Conservation (phyloP, 495 filamentous ascomycete species). For the Neurospora discreta region DNA sequence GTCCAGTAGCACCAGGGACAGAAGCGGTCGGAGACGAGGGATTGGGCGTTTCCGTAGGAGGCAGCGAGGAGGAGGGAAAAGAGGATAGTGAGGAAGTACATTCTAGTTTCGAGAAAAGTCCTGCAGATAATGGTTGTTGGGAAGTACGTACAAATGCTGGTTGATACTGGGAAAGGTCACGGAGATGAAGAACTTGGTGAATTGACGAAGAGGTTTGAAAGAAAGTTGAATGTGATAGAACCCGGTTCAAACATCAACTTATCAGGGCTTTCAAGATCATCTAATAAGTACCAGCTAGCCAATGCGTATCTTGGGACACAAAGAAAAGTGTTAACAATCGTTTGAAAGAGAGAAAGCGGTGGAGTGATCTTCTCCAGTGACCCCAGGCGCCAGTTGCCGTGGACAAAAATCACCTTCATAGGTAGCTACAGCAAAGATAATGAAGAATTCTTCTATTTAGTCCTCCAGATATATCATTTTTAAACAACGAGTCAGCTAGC, state of each 20-base stretch:
- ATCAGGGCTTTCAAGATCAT: too few species aligned
- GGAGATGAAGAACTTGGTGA: neutral
- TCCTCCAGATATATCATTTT: neutral
- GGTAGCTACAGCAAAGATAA: neutral
- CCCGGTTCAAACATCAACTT: neutral
- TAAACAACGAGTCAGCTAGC: too few species aligned
- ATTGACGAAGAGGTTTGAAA: neutral
- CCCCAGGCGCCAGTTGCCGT: neutral
- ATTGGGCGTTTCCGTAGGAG: neutral
- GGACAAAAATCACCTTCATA: neutral
- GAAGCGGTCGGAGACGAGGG: neutral
- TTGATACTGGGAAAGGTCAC: neutral
- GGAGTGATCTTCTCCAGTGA: neutral
- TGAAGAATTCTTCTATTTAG: neutral
- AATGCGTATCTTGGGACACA: neutral
- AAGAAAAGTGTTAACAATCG: neutral
- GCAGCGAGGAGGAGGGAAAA: neutral
- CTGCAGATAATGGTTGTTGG: neutral
- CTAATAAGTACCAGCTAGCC: neutral
- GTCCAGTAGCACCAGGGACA: neutral
- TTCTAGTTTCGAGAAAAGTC: neutral
- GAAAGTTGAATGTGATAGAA: neutral
- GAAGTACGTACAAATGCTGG: neutral
- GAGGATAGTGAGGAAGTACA: neutral
- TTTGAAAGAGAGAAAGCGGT: neutral